Percentiles rank a stretch among this genome's conserved stretches.
Conservation (phyloP, 2,329 filamentous ascomycete genomes). For the Talaromyces sp. region DNA sequence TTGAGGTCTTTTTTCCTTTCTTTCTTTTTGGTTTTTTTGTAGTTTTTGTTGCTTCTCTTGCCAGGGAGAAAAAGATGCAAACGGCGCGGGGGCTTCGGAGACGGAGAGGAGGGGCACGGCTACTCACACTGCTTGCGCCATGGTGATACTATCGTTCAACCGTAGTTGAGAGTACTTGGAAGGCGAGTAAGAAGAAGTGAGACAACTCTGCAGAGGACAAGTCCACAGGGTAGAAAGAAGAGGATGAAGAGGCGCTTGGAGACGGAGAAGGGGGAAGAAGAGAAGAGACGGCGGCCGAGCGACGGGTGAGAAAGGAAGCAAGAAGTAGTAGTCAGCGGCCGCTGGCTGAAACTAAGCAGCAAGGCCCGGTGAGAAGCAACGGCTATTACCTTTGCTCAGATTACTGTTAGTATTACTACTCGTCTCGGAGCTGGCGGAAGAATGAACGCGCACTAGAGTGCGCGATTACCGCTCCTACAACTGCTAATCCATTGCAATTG, state of each 20-base stretch:
- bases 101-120: constrained; percentile 11
- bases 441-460: neutral
- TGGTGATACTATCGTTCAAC: constrained; percentile 22
- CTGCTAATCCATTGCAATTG: neutral
- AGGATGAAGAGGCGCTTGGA: constrained; percentile 4
- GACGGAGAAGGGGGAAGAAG: constrained; percentile 7
- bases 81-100: constrained; percentile 9
- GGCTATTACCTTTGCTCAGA: neutral
- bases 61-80: neutral
- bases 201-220: constrained; percentile 4
- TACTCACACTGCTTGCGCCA: constrained; percentile 44
- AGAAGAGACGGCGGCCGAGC: constrained; percentile 8
- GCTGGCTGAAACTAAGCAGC: neutral
- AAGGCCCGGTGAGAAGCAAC: neutral
- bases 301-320: neutral
- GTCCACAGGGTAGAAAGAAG: constrained; percentile 6
- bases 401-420: neutral
- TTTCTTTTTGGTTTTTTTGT: neutral
- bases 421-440: neutral
- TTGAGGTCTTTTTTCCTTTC: neutral
- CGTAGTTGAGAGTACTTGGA: neutral
- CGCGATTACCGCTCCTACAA: neutral
- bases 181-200: neutral
- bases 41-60: neutral
- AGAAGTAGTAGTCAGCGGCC: neutral